These are phyloP conservation scores for Cladochytrium replicatum DNA, from an alignment of 192 early-diverging fungal genomes.

Conservation along the genomic window DNA sequence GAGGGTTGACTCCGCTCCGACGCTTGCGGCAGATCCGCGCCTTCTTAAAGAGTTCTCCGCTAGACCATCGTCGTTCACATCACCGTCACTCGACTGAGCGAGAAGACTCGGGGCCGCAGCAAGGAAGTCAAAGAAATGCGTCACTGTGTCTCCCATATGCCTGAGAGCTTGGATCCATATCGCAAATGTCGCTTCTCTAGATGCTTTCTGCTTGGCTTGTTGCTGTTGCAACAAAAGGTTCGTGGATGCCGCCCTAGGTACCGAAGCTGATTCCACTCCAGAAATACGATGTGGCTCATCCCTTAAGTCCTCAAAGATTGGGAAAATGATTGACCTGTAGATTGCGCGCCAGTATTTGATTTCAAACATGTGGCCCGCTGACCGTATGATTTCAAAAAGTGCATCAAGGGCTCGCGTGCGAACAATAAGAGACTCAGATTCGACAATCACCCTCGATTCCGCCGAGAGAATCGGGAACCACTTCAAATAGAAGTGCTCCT, in stretches of 20 bases:
- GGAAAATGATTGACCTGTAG: slow-evolving; percentile 34
- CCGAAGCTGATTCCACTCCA: background rate
- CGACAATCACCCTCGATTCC: slow-evolving; percentile 38
- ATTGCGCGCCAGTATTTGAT: slow-evolving; percentile 37
- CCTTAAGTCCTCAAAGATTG: slow-evolving; percentile 45
- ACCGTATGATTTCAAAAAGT: slow-evolving; percentile 37
- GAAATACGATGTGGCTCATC: slow-evolving; percentile 6
- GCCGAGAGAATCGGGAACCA: slow-evolving; percentile 50
- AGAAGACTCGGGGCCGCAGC: background rate
- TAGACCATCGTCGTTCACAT: slow-evolving; percentile 2
- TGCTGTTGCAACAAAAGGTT: background rate
- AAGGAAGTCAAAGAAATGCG: slow-evolving; percentile 24
- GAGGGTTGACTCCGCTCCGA: slow-evolving; percentile 1
- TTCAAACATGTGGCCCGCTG: slow-evolving; percentile 33
- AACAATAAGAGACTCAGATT: slow-evolving; percentile 26
- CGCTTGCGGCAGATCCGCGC: background rate
- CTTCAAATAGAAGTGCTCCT: slow-evolving; percentile 46
- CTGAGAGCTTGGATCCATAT: slow-evolving; percentile 41
- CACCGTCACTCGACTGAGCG: background rate
- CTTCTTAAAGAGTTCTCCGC: slow-evolving; percentile 15
- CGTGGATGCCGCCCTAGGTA: slow-evolving; percentile 1
- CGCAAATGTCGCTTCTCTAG: slow-evolving; percentile 28
- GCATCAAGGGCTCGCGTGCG: slow-evolving; percentile 32
- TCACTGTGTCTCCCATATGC: slow-evolving; percentile 30
- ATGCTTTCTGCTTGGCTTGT: too few relatives aligned